Percentiles rank a stretch among this genome's conserved stretches.
phyloP scores from a whole-genome alignment of 257 asterid species.

The Solanum raphanifolium region DNA sequence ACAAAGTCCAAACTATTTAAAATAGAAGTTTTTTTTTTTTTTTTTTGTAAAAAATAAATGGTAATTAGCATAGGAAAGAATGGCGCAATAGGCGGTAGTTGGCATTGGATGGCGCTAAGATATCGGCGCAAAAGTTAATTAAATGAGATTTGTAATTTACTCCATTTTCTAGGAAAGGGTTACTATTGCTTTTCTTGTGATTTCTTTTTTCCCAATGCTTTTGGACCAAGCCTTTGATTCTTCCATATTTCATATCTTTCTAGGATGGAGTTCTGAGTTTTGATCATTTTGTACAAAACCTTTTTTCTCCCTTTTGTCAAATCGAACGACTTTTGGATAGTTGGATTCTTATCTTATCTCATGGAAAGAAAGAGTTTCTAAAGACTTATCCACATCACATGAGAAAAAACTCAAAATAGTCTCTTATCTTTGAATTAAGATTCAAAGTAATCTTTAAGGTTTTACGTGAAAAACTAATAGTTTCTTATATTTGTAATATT shows the following conservation, averaged over 20 bases:
- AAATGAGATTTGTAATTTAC: neutral
- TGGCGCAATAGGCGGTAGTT: conserved; percentile 26
- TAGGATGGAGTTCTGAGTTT: neutral
- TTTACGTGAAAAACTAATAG: neutral
- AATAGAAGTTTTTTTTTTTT: neutral
- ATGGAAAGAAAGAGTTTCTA: neutral
- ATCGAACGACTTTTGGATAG: neutral
- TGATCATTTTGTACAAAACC: neutral
- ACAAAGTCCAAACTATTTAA: neutral
- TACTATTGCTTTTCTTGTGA: neutral
- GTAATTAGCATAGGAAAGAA: neutral
- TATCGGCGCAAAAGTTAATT: conserved; percentile 27
- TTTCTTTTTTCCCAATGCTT: conserved; percentile 12
- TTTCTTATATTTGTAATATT: too few species aligned
- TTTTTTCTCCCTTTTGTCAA: neutral
- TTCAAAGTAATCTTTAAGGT: too few species aligned
- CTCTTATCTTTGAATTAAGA: neutral
- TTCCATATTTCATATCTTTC: neutral
- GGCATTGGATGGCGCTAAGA: conserved; percentile 31
- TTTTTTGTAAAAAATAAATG: neutral
- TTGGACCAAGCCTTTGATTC: conserved; percentile 22
- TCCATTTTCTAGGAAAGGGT: neutral
- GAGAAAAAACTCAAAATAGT: too few species aligned
- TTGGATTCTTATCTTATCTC: neutral
- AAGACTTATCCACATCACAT: neutral